phyloP scores from a whole-genome alignment of 768 basidiomycete species.

The Neoboletus brunneissimus region DNA sequence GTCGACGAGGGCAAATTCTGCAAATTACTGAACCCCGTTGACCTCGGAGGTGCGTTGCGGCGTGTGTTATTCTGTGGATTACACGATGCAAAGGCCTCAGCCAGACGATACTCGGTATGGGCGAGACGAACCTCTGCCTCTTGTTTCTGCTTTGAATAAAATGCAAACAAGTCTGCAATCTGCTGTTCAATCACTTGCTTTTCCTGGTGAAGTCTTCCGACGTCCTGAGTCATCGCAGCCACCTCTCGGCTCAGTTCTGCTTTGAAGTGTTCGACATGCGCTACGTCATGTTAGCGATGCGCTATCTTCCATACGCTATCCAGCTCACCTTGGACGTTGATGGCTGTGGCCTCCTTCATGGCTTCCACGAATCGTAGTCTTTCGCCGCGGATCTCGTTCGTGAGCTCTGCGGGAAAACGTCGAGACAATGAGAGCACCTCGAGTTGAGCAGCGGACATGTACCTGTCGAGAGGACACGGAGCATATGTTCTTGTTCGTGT shows the following conservation, averaged over 20 bases:
- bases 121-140: constrained; percentile 28
- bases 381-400: constrained; percentile 83
- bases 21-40: constrained; percentile 23
- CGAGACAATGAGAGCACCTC: neutral
- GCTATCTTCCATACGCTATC: neutral
- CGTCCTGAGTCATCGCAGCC: constrained; percentile 68
- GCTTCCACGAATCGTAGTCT: constrained; percentile 85
- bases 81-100: neutral
- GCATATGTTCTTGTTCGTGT: constrained; percentile 67
- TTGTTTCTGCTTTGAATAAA: constrained; percentile 66
- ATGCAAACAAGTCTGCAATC: constrained; percentile 70
- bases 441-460: constrained; percentile 5
- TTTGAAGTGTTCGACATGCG: constrained; percentile 87
- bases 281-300: constrained; percentile 36
- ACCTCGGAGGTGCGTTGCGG: constrained; percentile 20
- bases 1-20: constrained; percentile 27
- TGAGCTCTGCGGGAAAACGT: constrained; percentile 52
- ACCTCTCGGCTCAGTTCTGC: constrained; percentile 76
- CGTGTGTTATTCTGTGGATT: constrained; percentile 23
- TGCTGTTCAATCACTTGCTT: constrained; percentile 64
- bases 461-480: constrained; percentile 67
- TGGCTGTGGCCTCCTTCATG: constrained; percentile 90
- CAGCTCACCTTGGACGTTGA: constrained; percentile 72
- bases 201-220: constrained; percentile 63
- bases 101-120: neutral